Evolutionary conservation across 805 yeast genomes (phyloP).

Genomic region (Hanseniaspora lachancei): DNA sequence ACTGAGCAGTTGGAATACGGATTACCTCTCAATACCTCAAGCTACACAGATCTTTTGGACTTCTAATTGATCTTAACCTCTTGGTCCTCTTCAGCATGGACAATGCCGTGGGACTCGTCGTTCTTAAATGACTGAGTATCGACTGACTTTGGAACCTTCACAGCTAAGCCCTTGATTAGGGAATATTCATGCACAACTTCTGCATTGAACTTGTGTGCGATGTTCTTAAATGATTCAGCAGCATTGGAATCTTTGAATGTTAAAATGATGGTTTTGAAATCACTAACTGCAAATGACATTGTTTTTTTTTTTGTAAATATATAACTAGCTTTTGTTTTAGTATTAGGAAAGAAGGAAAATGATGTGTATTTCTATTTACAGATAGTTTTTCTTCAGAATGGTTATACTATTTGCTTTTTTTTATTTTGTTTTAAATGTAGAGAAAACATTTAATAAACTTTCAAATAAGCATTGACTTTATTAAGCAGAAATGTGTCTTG

Average conservation of each 20-base stretch:
- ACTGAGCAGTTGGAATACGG: conserved; percentile 10
- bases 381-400: too few relatives aligned
- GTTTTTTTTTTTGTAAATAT: background rate
- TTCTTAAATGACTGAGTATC: conserved; percentile 36
- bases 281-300: background rate
- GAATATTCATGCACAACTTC: conserved; percentile 46
- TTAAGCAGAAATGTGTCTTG: too few relatives aligned
- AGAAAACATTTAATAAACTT: too few relatives aligned
- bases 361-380: too few relatives aligned
- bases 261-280: conserved; percentile 23
- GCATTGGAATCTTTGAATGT: conserved; percentile 37
- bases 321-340: background rate
- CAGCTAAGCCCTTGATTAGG: conserved; percentile 54
- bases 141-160: conserved; percentile 39
- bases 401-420: too few relatives aligned
- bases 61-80: conserved; percentile 36
- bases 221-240: conserved; percentile 35
- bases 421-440: too few relatives aligned
- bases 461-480: too few relatives aligned
- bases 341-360: background rate
- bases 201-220: conserved; percentile 44
- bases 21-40: background rate
- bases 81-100: conserved; percentile 52
- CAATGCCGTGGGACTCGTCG: conserved; percentile 36
- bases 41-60: background rate